Evolutionary conservation across 2,329 filamentous ascomycete genomes (phyloP).

Genomic region (Thelonectria blattea): DNA sequence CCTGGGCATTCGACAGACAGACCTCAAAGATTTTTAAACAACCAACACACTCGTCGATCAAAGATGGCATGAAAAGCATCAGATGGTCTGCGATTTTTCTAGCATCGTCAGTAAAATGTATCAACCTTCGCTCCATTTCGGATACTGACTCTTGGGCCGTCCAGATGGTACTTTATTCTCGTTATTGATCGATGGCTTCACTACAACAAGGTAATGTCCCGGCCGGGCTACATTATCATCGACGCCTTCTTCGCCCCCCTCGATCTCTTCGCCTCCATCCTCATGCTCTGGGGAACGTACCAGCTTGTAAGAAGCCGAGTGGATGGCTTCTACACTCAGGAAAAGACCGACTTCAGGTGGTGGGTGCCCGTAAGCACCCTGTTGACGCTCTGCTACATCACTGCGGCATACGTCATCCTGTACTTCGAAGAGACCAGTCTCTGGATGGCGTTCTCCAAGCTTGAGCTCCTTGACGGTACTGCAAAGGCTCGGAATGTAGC

Average conservation of each 20-base stretch:
- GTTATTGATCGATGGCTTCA: constrained; percentile 4
- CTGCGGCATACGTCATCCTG: not conserved
- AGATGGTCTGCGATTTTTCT: not conserved
- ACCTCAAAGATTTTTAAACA: not conserved
- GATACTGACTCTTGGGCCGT: not conserved
- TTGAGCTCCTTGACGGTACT: not conserved
- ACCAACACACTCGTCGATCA: not conserved
- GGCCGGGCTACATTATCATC: not conserved
- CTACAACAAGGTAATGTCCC: too few relatives aligned
- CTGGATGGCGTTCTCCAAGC: not conserved
- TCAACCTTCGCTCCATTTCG: not conserved
- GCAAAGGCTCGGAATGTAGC: not conserved
- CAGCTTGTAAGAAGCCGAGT: not conserved
- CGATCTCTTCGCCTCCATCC: not conserved
- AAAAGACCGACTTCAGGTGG: not conserved
- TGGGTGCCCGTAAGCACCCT: not conserved
- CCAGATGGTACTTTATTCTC: not conserved
- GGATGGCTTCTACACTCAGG: not conserved
- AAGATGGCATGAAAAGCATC: not conserved
- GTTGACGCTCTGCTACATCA: not conserved
- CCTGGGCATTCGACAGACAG: not conserved
- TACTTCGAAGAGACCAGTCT: not conserved
- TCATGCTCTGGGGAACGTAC: constrained; percentile 4
- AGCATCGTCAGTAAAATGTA: not conserved
- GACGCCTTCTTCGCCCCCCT: not conserved